Evolutionary conservation across 805 yeast species (phyloP).

Genomic region (Candida peoriensis): DNA sequence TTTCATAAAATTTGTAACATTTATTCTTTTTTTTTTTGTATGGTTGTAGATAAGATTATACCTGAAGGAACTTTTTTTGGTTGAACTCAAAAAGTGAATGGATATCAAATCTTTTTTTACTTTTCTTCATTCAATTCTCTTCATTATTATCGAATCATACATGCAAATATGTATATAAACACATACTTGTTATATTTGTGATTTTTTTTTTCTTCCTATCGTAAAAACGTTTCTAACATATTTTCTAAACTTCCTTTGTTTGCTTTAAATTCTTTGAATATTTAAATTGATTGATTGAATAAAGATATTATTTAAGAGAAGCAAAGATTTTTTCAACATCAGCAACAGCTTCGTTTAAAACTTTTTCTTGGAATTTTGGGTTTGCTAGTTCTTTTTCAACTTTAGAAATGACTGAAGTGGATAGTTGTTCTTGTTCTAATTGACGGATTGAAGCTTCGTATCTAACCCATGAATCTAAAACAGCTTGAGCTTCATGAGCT

Average conservation of each 20-base stretch:
- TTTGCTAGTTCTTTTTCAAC: constrained; percentile 79
- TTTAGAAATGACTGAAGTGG: constrained; percentile 80
- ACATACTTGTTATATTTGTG: too few relatives aligned
- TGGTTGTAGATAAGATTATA: too few relatives aligned
- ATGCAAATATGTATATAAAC: too few relatives aligned
- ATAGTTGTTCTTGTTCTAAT: constrained; percentile 89
- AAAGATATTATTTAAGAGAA: constrained; percentile 23
- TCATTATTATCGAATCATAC: too few relatives aligned
- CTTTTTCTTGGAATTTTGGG: constrained; percentile 90
- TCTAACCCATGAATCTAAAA: constrained; percentile 98
- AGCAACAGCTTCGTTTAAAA: constrained; percentile 84
- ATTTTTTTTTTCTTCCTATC: background rate
- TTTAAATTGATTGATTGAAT: background rate
- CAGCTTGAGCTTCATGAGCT: constrained; percentile 87
- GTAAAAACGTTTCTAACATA: too few relatives aligned
- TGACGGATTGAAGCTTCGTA: constrained; percentile 95
- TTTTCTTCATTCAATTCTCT: too few relatives aligned
- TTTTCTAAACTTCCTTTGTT: too few relatives aligned
- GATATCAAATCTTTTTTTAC: too few relatives aligned
- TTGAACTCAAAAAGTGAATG: too few relatives aligned
- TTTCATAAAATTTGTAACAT: too few relatives aligned
- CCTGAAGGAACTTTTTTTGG: too few relatives aligned
- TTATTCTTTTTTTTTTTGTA: too few relatives aligned
- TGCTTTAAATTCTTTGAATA: background rate
- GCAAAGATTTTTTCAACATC: constrained; percentile 87